Evolutionary conservation across 352 stramenopile genomes (phyloP), one percentile per base, ranked within the genome.

Genomic region (Pythium phragmiticola): DNA sequence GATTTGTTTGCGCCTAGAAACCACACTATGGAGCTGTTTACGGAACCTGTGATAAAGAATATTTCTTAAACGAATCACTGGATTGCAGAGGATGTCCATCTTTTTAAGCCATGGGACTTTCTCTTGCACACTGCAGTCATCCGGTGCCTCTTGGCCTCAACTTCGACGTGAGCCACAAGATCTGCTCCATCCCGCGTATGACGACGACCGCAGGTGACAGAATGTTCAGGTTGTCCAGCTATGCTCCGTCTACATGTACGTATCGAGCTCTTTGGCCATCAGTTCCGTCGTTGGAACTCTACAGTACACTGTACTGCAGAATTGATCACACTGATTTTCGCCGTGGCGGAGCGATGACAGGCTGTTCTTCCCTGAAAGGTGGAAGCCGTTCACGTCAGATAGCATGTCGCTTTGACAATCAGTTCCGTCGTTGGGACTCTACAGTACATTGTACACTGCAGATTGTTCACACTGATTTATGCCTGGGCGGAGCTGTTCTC

Each of bases 131-230:
- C 37, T 12, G 8, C 34, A 59, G 52, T 59, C 52, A 59, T 49
- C 51, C 28, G 34, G 11, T 58, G 51, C 16, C 19, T 59, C 39
- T 59, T 59, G n/a, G 51, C 51, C 51, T 14, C 45, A 51, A 51
- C 45, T 54, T 54, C 48, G 48, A 45, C 7, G 7, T 34, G 21
- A 23, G 26, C 47, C 47, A 47, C n/a, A 23, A 4, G 21, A 39
- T 42, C 34, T 21, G 33, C 19, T 8, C 36, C 28, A 23, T 59
- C 37, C 52, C 51, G 14, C 8, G n/a, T 21, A 59, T 59, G 52
- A 46, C 39, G 36, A 59, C n/a, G 52, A 19, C 14, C 52, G 3
- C 34, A 39, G 3, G 34, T 39, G 34, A 39, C 34, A 47, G 41
- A 47, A 23, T 19, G 41, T 6, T 47, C 41, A n/a, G 13, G n/a